A percentile compares a stretch with the other conserved stretches of the same genome.
These are phyloP conservation scores for Aspergillus felis DNA, from an alignment of 2,329 filamentous ascomycete species.

Conservation along the genomic window DNA sequence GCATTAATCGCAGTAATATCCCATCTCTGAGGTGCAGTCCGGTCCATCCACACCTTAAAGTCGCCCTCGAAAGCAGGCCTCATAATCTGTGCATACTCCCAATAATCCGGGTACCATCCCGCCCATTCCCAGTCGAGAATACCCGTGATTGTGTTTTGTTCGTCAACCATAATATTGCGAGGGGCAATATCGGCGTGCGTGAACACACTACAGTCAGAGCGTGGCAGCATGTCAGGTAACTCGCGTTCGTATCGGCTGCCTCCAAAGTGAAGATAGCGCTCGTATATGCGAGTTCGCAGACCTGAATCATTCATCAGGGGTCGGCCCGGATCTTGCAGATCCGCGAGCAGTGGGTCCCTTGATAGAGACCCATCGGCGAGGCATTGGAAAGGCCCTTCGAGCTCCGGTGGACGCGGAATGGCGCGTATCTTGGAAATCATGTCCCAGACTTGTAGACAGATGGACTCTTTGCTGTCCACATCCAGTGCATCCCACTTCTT, in stretches of 20 bases:
- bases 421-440: conserved; percentile 15
- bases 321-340: conserved; percentile 17
- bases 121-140: conserved; percentile 42
- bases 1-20: conserved; percentile 24
- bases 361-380: conserved; percentile 20
- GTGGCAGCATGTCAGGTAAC: conserved; percentile 21
- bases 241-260: conserved; percentile 17
- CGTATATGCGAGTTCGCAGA: conserved; percentile 19
- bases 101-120: conserved; percentile 41
- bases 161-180: conserved; percentile 31
- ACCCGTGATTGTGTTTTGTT: conserved; percentile 20
- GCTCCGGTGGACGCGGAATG: conserved; percentile 13
- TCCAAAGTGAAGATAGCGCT: conserved; percentile 22
- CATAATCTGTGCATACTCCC: conserved; percentile 38
- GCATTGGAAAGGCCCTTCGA: conserved; percentile 19
- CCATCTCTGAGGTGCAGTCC: conserved; percentile 25
- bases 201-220: conserved; percentile 24
- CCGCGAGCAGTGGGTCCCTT: conserved; percentile 16
- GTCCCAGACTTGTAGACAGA: conserved; percentile 19
- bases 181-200: conserved; percentile 33
- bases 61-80: conserved; percentile 20
- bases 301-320: conserved; percentile 18
- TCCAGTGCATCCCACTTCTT: conserved; percentile 15
- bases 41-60: conserved; percentile 26
- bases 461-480: conserved; percentile 16